Base-by-base conservation (phyloP, 495 filamentous ascomycete species). In the Sordaria brevicollis region DNA sequence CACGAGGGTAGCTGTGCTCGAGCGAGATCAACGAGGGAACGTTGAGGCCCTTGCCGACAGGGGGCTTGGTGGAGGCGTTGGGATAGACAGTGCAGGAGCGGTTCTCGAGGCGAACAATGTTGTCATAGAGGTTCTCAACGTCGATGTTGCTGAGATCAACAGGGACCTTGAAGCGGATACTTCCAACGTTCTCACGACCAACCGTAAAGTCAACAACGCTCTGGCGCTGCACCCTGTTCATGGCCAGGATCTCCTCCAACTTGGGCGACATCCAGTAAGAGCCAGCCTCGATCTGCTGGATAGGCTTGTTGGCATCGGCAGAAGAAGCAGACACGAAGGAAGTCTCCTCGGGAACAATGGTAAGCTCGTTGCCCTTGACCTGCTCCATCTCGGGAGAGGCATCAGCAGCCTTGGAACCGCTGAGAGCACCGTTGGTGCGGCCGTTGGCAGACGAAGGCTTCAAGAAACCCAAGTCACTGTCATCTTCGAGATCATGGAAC, bases 51-150 rank as follows among this genome's bases (percentile, higher is more conserved):
- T 92, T 91, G 65, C 96, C 96, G 67, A 86, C 83, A 3, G 89
- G 83, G 21, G 95, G 92, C 81, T 97, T 98, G 73, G 87, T 86
- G 1, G 83, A 81, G 36, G 86, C 81, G 38, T 91, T 88, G 9
- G 91, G 88, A 75, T 98, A 99, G 19, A 97, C 93, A 3, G 94
- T 96, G 57, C 92, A 90, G 35, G 88, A 88, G 19, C 95, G 90
- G 66, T 89, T 82, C 10, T 83, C 83, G 66, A 99, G 84, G 29
- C 89, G 81, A 38, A 97, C 91, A 75, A 97, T 90, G 9, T 83
- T 85, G 57, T 83, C 89, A 66, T 85, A 90, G 33, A 99, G 84
- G 6, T 85, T 79, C 68, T 96, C 92, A 17, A 94, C 73, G 62
- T 91, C 83, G 73, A 92, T 81, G 19, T 77, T 84, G 49, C 84